Evolutionary conservation across 148 eudicot genomes (phyloP).

Genomic region (Pouteria glomerata): DNA sequence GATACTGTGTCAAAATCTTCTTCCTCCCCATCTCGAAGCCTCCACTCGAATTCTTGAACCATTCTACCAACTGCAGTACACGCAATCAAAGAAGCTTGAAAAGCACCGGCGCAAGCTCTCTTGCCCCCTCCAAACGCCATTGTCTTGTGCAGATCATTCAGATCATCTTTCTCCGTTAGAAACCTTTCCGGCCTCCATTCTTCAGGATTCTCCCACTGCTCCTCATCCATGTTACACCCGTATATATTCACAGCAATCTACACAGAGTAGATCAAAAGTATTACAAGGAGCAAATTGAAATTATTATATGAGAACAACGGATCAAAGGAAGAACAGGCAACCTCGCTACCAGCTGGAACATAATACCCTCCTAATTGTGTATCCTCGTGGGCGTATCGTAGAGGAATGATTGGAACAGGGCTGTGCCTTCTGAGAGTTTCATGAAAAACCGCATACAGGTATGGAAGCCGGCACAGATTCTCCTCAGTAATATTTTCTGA

Average conservation of each 20-base stretch:
- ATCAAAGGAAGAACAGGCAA: slow-evolving; percentile 19
- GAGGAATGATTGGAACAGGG: slow-evolving; percentile 69
- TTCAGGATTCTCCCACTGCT: slow-evolving; percentile 66
- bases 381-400: slow-evolving; percentile 72
- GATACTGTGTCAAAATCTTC: slow-evolving; percentile 61
- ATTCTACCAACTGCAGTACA: slow-evolving; percentile 62
- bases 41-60: slow-evolving; percentile 80
- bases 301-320: not conserved
- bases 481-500: slow-evolving; percentile 54
- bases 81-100: slow-evolving; percentile 56
- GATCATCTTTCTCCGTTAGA: slow-evolving; percentile 30
- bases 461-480: slow-evolving; percentile 62
- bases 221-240: slow-evolving; percentile 80
- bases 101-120: slow-evolving; percentile 78
- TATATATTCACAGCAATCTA: slow-evolving; percentile 76
- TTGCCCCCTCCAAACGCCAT: slow-evolving; percentile 94
- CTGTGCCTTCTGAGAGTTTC: slow-evolving; percentile 77
- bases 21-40: slow-evolving; percentile 50
- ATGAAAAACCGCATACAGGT: slow-evolving; percentile 68
- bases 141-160: slow-evolving; percentile 62
- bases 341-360: slow-evolving; percentile 86
- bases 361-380: slow-evolving; percentile 69
- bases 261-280: not conserved
- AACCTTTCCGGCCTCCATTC: slow-evolving; percentile 89
- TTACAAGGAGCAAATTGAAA: too few relatives aligned